phyloP scores from a whole-genome alignment of 192 early-diverging fungal species.

The Irineochytrium annulatum region DNA sequence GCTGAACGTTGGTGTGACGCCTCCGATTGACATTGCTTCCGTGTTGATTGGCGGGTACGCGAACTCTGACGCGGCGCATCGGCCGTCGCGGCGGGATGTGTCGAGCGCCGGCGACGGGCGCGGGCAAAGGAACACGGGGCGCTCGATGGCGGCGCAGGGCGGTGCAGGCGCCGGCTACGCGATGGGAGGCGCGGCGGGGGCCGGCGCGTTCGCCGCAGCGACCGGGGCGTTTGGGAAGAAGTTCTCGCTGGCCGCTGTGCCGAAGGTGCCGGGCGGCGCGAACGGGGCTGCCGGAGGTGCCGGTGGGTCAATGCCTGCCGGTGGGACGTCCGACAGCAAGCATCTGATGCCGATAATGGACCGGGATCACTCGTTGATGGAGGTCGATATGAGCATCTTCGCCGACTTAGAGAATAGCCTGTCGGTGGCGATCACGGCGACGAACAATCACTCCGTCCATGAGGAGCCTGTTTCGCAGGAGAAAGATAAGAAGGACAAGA shows the following conservation, averaged over 20 bases:
- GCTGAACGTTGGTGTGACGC: slow-evolving; percentile 11
- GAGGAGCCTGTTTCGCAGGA: slow-evolving; percentile 28
- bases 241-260: background rate
- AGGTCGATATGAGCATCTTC: slow-evolving; percentile 33
- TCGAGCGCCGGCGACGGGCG: background rate
- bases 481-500: slow-evolving; percentile 48
- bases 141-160: slow-evolving; percentile 1
- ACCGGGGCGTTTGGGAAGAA: background rate
- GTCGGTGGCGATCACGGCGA: slow-evolving; percentile 27
- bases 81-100: slow-evolving; percentile 10
- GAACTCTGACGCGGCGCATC: slow-evolving; percentile 4
- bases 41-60: slow-evolving; percentile 6
- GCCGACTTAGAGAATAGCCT: slow-evolving; percentile 37
- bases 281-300: background rate
- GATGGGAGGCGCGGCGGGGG: background rate
- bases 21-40: slow-evolving; percentile 31
- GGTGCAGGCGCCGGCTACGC: slow-evolving; percentile 4
- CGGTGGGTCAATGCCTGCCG: background rate
- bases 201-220: background rate
- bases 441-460: slow-evolving; percentile 21
- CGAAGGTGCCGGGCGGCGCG: background rate
- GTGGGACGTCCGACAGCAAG: slow-evolving; percentile 5
- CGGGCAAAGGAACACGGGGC: background rate
- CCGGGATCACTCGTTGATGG: slow-evolving; percentile 16
- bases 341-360: background rate